Conservation (phyloP, 2,329 filamentous ascomycete species). For the Gaeumannomyces sp. region DNA sequence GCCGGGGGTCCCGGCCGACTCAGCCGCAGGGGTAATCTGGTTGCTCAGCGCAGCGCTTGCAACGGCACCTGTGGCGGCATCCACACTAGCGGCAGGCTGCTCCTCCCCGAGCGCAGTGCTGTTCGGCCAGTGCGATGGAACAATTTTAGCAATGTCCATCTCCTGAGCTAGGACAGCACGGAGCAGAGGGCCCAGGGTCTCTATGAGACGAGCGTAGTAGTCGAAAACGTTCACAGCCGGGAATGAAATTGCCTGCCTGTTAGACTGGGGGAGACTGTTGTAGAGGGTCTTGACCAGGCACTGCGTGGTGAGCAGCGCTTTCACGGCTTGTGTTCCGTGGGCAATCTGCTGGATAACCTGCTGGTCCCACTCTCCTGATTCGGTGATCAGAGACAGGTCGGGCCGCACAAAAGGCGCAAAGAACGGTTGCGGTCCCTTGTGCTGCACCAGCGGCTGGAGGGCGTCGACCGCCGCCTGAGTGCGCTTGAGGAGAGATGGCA, state of each 20-base stretch:
- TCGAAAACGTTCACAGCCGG: slow-evolving; percentile 77
- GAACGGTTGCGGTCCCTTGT: slow-evolving; percentile 51
- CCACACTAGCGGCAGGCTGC: background rate
- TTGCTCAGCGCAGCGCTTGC: background rate
- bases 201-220: slow-evolving; percentile 69
- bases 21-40: background rate
- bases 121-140: slow-evolving; percentile 61
- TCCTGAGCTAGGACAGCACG: slow-evolving; percentile 81
- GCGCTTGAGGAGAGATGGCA: slow-evolving; percentile 75
- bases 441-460: slow-evolving; percentile 58
- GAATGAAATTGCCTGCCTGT: slow-evolving; percentile 61
- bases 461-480: slow-evolving; percentile 63
- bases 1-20: background rate
- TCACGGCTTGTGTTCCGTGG: slow-evolving; percentile 70
- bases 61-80: background rate
- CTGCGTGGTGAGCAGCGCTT: slow-evolving; percentile 71
- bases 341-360: slow-evolving; percentile 36
- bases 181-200: slow-evolving; percentile 70
- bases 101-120: slow-evolving; percentile 4
- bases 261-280: slow-evolving; percentile 65
- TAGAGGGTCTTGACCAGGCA: slow-evolving; percentile 70
- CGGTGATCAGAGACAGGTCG: slow-evolving; percentile 21
- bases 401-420: slow-evolving; percentile 62
- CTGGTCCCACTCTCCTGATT: slow-evolving; percentile 28
- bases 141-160: slow-evolving; percentile 63